Conservation (phyloP, 1,139 yeast species). For the Hansenula anomala region DNA sequence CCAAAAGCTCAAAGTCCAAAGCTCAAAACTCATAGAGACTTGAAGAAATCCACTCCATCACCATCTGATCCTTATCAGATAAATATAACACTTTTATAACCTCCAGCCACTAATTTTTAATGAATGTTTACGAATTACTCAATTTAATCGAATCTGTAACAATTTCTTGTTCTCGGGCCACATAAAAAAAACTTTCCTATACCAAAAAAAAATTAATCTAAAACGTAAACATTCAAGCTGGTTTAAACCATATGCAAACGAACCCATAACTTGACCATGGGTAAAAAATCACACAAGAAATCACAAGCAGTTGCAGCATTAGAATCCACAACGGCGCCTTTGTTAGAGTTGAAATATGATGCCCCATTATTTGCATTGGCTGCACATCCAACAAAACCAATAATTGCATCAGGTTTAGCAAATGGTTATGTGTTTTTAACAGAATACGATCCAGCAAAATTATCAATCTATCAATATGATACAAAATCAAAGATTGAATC, state of each 20-base stretch:
- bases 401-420: constrained; percentile 68
- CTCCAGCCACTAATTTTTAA: too few relatives aligned
- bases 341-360: constrained; percentile 44
- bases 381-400: constrained; percentile 70
- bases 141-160: too few relatives aligned
- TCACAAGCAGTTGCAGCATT: constrained; percentile 8
- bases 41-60: too few relatives aligned
- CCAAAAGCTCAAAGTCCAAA: too few relatives aligned
- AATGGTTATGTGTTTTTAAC: constrained; percentile 69
- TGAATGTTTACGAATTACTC: not conserved
- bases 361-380: constrained; percentile 76
- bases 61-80: too few relatives aligned
- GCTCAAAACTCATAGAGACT: too few relatives aligned
- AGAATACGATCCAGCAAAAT: constrained; percentile 43
- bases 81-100: too few relatives aligned
- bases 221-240: not conserved
- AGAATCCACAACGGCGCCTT: constrained; percentile 29
- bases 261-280: constrained; percentile 5
- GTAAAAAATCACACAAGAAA: constrained; percentile 9
- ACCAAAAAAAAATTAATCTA: not conserved
- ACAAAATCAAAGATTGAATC: constrained; percentile 12
- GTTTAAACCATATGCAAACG: not conserved
- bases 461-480: constrained; percentile 32
- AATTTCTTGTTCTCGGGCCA: too few relatives aligned
- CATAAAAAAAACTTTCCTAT: too few relatives aligned